phyloP scores from a whole-genome alignment of 2,329 filamentous ascomycete genomes.

The Phaeosphaeria sp. region DNA sequence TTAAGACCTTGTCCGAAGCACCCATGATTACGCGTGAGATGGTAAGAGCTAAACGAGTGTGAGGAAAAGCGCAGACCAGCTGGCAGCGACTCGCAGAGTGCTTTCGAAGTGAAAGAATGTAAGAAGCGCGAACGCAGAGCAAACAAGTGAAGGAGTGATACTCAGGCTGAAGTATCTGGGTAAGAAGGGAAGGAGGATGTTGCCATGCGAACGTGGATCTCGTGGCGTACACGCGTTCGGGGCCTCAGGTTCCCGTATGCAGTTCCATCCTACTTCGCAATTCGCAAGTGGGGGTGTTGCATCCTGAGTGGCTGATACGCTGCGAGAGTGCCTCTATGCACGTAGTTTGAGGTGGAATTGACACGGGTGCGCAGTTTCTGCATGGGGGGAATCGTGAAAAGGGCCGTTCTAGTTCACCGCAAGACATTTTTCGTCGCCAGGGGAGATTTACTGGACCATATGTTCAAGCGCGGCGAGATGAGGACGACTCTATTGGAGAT shows the following conservation, averaged over 20 bases:
- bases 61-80: slow-evolving; percentile 27
- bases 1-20: slow-evolving; percentile 16
- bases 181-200: slow-evolving; percentile 1
- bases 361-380: slow-evolving; percentile 3
- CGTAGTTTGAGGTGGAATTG: slow-evolving; percentile 8
- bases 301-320: slow-evolving; percentile 10
- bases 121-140: slow-evolving; percentile 9
- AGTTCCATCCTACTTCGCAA: slow-evolving; percentile 7
- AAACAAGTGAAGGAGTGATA: slow-evolving; percentile 12
- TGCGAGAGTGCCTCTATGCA: slow-evolving; percentile 8
- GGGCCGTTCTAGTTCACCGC: not conserved
- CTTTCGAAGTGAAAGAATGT: slow-evolving; percentile 19
- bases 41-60: slow-evolving; percentile 11
- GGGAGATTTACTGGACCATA: slow-evolving; percentile 4
- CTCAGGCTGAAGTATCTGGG: slow-evolving; percentile 13
- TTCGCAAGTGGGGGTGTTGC: slow-evolving; percentile 8
- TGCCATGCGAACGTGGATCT: slow-evolving; percentile 8
- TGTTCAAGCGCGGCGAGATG: slow-evolving; percentile 3
- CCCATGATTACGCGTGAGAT: slow-evolving; percentile 22
- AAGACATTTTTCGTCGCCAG: not conserved
- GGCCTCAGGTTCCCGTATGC: slow-evolving; percentile 12
- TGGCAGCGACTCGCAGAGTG: slow-evolving; percentile 37
- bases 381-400: not conserved
- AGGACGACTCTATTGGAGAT: not conserved
- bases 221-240: slow-evolving; percentile 6